A percentile compares a stretch with the other conserved stretches of the same genome.
phyloP scores from a whole-genome alignment of 306 rosid genomes.

The Corylus americana region DNA sequence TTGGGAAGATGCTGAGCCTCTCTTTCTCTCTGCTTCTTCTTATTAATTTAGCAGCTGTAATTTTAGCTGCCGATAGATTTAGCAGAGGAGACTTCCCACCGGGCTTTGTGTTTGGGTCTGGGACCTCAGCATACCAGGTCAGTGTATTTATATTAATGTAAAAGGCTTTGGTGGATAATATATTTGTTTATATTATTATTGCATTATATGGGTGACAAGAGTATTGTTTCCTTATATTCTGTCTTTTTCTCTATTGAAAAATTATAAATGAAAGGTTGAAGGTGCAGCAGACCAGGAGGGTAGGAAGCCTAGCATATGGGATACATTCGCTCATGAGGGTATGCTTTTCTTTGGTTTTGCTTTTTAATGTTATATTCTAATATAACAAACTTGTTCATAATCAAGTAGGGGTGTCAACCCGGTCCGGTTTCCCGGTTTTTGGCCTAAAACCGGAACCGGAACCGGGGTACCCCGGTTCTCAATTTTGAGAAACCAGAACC shows the following conservation, averaged over 20 bases:
- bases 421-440: too few relatives aligned
- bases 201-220: neutral
- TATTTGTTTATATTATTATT: neutral
- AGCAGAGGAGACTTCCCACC: constrained; percentile 60
- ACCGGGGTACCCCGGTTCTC: too few relatives aligned
- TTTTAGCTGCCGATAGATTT: neutral
- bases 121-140: constrained; percentile 71
- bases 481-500: too few relatives aligned
- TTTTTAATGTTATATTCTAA: neutral
- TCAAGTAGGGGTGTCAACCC: too few relatives aligned
- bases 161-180: neutral
- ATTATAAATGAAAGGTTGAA: constrained; percentile 35
- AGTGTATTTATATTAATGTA: too few relatives aligned
- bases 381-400: too few relatives aligned
- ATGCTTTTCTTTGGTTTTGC: neutral
- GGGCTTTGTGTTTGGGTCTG: constrained; percentile 60
- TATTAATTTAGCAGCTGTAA: neutral
- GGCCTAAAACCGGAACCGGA: too few relatives aligned
- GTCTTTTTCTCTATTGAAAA: neutral
- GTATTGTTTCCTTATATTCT: too few relatives aligned
- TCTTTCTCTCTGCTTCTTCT: neutral
- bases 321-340: constrained; percentile 28
- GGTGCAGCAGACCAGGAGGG: constrained; percentile 47
- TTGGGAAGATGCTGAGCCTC: neutral
- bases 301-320: constrained; percentile 29